Base-by-base conservation (phyloP, 108 stramenopile species). In the Fistulifera pelliculosa region DNA sequence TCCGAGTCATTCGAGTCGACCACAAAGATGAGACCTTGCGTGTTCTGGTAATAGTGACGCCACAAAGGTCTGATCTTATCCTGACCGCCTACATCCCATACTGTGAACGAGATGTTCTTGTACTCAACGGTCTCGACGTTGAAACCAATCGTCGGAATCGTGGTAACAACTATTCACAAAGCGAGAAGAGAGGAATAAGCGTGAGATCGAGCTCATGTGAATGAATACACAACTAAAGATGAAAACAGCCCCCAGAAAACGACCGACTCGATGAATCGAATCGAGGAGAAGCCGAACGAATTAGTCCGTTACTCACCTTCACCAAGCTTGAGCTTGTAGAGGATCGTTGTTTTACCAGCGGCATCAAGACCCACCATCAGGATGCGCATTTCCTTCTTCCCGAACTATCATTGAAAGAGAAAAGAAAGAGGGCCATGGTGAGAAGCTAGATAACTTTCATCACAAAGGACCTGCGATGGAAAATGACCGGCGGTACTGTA, bases 331-430 rank as follows among this genome's bases (percentile, higher is more conserved):
- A 99, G 90, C 78, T 99, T 98, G 93, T 99, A 99, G 55, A 99
- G 94, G 73, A 97, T 97, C 67, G 98, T 99, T 48, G 98, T 99
- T 81, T 99, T 99, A 70, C 98, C 98, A 42, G 96, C 96, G 35
- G 96, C 98, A 83, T 99, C 98, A 58, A 99, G 94, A 75, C 98
- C 98, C 35, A 99, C 98, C 98, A 99, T 99, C 49, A 99, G 82
- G 66, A 99, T 99, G 56, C 98, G 83, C 96, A 97, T 96, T 83
- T 99, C 98, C 83, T 96, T 96, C 85, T 94, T 95, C 56, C 96
- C 93, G 82, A 94, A 94, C 83, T 86, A 56, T 52, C 21, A 24
- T 3, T 5, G 27, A 42, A 59, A 52, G 14, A 10, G 18, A 40
- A 61, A 45, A 58, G 4, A 40, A 2, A 40, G 39, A 55, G 42